Conservation (phyloP, 2,329 filamentous ascomycete species). For the Plectosphaerella plurivora region DNA sequence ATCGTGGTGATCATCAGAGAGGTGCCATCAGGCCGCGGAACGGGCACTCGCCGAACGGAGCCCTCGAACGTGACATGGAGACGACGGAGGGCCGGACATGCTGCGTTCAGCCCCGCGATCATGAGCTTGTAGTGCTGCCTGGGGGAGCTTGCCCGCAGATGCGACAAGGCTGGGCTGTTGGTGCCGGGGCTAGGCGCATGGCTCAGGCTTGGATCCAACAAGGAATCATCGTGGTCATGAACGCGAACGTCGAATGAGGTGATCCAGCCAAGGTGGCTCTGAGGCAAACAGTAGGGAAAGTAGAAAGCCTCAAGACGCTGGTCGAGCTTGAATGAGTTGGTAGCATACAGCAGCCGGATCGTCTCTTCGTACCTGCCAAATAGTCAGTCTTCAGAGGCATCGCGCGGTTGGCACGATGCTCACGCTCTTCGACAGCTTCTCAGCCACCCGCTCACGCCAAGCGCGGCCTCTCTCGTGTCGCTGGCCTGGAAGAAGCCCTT, state of each 20-base stretch:
- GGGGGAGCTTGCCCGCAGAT: conserved; percentile 3
- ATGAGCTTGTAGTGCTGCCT: conserved; percentile 9
- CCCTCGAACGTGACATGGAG: conserved; percentile 11
- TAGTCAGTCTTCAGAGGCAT: conserved; percentile 1
- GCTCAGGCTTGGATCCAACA: conserved; percentile 6
- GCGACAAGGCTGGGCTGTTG: conserved; percentile 1
- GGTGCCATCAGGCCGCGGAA: conserved; percentile 8
- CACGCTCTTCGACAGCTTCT: conserved; percentile 11
- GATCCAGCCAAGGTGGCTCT: conserved; percentile 8
- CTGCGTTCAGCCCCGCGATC: conserved; percentile 2
- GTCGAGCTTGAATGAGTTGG: conserved; percentile 12
- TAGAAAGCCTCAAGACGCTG: conserved; percentile 11
- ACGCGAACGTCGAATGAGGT: conserved; percentile 12
- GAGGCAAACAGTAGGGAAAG: conserved; percentile 5
- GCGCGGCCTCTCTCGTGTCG: conserved; percentile 7
- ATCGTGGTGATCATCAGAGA: conserved; percentile 9
- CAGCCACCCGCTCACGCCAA: conserved; percentile 10
- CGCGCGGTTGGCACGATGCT: not conserved
- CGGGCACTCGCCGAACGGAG: conserved; percentile 9
- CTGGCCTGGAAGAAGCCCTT: conserved; percentile 10
- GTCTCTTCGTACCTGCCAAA: conserved; percentile 11
- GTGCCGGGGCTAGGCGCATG: conserved; percentile 4
- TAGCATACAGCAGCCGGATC: conserved; percentile 10
- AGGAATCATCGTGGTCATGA: conserved; percentile 10
- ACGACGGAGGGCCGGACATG: conserved; percentile 10